phyloP scores from a whole-genome alignment of 1,284 basidiomycete species.

The Leucoagaricus sp. region DNA sequence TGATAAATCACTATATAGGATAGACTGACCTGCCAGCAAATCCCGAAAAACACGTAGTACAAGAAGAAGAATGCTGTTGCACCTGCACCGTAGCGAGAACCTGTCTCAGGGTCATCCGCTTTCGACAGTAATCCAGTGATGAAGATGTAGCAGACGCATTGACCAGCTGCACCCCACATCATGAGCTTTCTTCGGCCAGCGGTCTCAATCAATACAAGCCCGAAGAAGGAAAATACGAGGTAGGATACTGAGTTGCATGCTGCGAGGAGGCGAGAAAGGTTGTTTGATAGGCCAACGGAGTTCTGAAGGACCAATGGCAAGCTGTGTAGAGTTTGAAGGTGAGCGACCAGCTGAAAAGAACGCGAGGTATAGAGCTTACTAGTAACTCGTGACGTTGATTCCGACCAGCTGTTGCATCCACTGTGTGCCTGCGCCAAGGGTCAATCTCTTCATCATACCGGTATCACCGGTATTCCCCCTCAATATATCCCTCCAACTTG shows the following conservation, averaged over 20 bases:
- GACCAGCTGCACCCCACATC: conserved; percentile 70
- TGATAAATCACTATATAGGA: not conserved
- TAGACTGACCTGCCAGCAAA: conserved; percentile 61
- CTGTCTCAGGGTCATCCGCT: conserved; percentile 39
- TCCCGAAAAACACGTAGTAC: conserved; percentile 72
- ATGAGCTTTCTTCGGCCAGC: conserved; percentile 67
- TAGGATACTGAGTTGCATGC: conserved; percentile 50
- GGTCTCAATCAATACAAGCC: conserved; percentile 60
- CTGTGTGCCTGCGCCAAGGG: conserved; percentile 61
- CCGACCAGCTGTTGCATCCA: conserved; percentile 75
- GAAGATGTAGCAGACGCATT: conserved; percentile 59
- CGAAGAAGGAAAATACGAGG: conserved; percentile 49
- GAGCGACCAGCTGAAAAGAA: not conserved
- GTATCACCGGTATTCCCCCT: conserved; percentile 41
- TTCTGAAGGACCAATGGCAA: conserved; percentile 48
- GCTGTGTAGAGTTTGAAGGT: conserved; percentile 21
- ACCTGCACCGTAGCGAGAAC: conserved; percentile 38
- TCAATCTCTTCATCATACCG: conserved; percentile 50
- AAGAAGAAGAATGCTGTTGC: conserved; percentile 64
- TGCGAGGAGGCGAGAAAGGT: conserved; percentile 43
- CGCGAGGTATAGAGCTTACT: conserved; percentile 27
- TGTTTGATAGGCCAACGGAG: conserved; percentile 48
- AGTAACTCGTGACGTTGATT: conserved; percentile 74
- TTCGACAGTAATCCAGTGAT: conserved; percentile 56
- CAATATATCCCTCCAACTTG: conserved; percentile 41